phyloP scores from a whole-genome alignment of 2,329 filamentous ascomycete genomes.

The Thyridium curvatum region DNA sequence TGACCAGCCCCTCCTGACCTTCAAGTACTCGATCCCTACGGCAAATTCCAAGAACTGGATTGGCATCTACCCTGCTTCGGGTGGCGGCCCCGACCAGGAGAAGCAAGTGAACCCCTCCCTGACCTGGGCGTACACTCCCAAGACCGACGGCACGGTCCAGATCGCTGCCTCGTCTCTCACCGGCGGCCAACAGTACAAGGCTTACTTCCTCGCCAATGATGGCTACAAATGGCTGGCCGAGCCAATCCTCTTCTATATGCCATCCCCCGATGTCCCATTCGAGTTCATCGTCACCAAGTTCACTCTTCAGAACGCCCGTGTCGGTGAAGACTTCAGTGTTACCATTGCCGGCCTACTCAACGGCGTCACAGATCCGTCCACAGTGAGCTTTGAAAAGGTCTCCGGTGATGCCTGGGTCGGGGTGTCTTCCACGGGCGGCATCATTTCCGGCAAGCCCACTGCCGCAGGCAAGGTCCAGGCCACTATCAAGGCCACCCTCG shows the following conservation, averaged over 20 bases:
- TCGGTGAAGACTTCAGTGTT: conserved; percentile 23
- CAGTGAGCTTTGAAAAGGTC: conserved; percentile 19
- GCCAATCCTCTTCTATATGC: conserved; percentile 21
- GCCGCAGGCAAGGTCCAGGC: conserved; percentile 17
- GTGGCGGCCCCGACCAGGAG: conserved; percentile 26
- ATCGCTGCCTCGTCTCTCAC: conserved; percentile 16
- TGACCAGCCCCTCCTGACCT: conserved; percentile 16
- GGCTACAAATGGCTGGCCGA: conserved; percentile 28
- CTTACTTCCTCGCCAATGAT: conserved; percentile 26
- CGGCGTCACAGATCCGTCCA: conserved; percentile 9
- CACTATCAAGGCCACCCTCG: conserved; percentile 17
- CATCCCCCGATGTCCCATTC: not conserved
- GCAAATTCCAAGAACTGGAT: conserved; percentile 28
- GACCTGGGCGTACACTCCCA: conserved; percentile 25
- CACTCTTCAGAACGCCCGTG: conserved; percentile 28
- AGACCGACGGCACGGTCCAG: conserved; percentile 16
- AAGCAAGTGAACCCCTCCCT: conserved; percentile 19
- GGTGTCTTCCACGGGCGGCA: conserved; percentile 20
- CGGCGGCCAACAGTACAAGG: conserved; percentile 22
- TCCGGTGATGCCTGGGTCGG: conserved; percentile 23
- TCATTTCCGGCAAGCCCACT: conserved; percentile 26
- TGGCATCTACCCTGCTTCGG: conserved; percentile 23
- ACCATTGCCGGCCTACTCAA: conserved; percentile 24
- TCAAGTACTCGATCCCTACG: conserved; percentile 23
- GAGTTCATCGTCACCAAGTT: conserved; percentile 20